Evolutionary conservation across 495 filamentous ascomycete species (phyloP).

Genomic region (Trichocladium uniseriatum): DNA sequence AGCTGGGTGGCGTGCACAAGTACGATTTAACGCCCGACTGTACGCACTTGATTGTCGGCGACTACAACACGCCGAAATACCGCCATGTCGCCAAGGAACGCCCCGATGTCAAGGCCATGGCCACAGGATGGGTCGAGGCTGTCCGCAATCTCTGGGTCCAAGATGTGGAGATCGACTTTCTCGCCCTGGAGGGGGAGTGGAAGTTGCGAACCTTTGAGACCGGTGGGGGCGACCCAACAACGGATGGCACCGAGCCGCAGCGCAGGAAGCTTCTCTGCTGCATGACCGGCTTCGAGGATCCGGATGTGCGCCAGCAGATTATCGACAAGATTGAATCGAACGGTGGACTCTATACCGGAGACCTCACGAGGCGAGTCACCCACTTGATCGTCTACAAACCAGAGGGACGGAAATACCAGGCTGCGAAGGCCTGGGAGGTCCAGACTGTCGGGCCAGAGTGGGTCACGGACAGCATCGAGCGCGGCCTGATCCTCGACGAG

Average conservation of each 20-base stretch:
- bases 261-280: slow-evolving; percentile 59
- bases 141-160: slow-evolving; percentile 73
- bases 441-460: slow-evolving; percentile 73
- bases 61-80: slow-evolving; percentile 83
- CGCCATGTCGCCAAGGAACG: slow-evolving; percentile 86
- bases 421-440: slow-evolving; percentile 70
- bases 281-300: slow-evolving; percentile 85
- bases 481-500: slow-evolving; percentile 92
- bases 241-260: slow-evolving; percentile 13
- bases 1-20: slow-evolving; percentile 81
- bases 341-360: slow-evolving; percentile 73
- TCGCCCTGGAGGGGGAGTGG: slow-evolving; percentile 42
- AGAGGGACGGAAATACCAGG: slow-evolving; percentile 78
- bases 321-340: slow-evolving; percentile 50
- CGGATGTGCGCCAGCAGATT: slow-evolving; percentile 56
- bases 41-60: slow-evolving; percentile 87
- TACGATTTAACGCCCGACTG: slow-evolving; percentile 92
- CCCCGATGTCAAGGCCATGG: slow-evolving; percentile 72
- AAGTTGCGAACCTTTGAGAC: slow-evolving; percentile 36
- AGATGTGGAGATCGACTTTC: slow-evolving; percentile 69
- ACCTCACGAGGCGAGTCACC: slow-evolving; percentile 76
- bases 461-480: slow-evolving; percentile 73
- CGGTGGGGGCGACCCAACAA: slow-evolving; percentile 24
- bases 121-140: slow-evolving; percentile 72
- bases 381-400: slow-evolving; percentile 75